These are phyloP conservation scores for Choanephora cucurbitarum DNA, from an alignment of 371 early-diverging fungal genomes.

Conservation along the genomic window DNA sequence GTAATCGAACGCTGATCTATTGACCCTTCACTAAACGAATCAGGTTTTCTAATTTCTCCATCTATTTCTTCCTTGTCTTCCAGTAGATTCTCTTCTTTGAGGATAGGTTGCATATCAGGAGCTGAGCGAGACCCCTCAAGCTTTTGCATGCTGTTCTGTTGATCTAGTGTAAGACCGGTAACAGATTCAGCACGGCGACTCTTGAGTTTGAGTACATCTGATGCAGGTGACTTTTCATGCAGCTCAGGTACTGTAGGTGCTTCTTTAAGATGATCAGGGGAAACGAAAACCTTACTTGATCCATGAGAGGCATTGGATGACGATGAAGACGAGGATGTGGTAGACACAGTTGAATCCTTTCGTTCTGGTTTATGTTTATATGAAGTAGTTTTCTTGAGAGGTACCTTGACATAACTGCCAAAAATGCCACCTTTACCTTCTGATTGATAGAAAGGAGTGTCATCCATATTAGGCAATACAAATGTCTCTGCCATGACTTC, in stretches of 20 bases:
- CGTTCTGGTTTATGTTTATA: background rate
- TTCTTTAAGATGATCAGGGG: constrained; percentile 1
- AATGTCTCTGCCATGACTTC: constrained; percentile 80
- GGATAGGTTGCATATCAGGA: constrained; percentile 9
- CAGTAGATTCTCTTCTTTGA: background rate
- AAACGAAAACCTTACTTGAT: too few relatives aligned
- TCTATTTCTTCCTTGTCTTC: background rate
- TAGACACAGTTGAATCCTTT: constrained; percentile 1
- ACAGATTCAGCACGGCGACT: constrained; percentile 19
- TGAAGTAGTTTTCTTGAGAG: background rate
- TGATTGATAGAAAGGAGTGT: constrained; percentile 73
- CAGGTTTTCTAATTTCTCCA: too few relatives aligned
- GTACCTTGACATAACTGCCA: constrained; percentile 30
- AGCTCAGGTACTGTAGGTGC: constrained; percentile 15
- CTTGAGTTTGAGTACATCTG: constrained; percentile 17
- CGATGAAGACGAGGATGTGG: background rate
- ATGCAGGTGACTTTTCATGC: constrained; percentile 13
- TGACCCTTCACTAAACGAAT: background rate
- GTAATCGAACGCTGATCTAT: constrained; percentile 7
- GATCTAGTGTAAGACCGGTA: background rate
- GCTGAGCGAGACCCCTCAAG: constrained; percentile 12
- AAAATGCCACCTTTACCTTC: constrained; percentile 69
- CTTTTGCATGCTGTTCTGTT: background rate
- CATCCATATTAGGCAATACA: constrained; percentile 93
- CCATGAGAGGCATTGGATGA: background rate